Base-by-base conservation (phyloP, 1,284 basidiomycete genomes). In the Apiotrichum siamense region DNA sequence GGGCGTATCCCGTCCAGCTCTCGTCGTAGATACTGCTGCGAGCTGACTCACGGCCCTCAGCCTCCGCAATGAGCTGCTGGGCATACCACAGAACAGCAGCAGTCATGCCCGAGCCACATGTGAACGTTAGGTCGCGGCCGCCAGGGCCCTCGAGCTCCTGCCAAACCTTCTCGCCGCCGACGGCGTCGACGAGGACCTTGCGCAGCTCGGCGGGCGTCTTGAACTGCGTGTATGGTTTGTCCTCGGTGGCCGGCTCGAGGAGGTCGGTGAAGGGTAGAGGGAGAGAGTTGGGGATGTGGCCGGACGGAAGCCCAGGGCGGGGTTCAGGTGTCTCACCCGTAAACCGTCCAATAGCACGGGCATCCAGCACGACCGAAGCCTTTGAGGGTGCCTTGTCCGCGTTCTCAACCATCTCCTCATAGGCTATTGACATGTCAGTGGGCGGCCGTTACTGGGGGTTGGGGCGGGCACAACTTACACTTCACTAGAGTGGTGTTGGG, bases 91-190 rank as follows among this genome's bases (percentile, higher is more conserved):
- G 78, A 7, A 96, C 78, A 7, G 83, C 88, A 3, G 96, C 96
- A 13, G 93, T 97, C 96, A 99, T 98, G 17, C 96, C 96, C 62
- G 87, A 90, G 41, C 90, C 91, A 74, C 90, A 94, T 52, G 79
- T 85, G 25, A 86, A 81, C 12, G 85, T 79, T 33, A 90, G 15
- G 88, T 68, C 36, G 63, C 58, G 17, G 37, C 81, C 79, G 49
- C 77, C 72, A n/a, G 78, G 72, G 15, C 90, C 69, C 25, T 65
- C 55, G 17, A 79, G 73, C 17, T 91, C 70, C 33, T 66, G 56
- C 46, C 81, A 79, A 49, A 77, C 72, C 45, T 81, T 78, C 37
- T 64, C 52, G 0, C 69, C 69, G 5, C 67, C 60, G 7, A 65
- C 58, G 31, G 58, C 62, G 29, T 91, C 74, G 9, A 80, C 78